Evolutionary conservation across 1,139 yeast species (phyloP).

Genomic region (Yamadazyma triangularis): DNA sequence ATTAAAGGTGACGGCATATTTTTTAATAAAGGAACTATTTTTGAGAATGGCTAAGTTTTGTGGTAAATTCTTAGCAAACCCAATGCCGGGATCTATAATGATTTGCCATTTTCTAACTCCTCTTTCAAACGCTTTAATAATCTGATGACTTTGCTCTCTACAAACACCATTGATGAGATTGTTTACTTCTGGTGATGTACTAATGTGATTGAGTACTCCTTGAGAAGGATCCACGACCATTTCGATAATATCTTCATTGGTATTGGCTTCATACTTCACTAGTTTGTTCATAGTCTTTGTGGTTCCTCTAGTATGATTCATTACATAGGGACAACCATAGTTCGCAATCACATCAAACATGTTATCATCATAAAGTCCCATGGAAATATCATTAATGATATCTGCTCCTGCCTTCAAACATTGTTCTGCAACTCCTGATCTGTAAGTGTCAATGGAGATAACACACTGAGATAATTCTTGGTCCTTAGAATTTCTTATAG

Average conservation of each 20-base stretch:
- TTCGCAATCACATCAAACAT: conserved; percentile 69
- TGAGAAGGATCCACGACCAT: conserved; percentile 26
- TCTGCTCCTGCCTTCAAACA: conserved; percentile 79
- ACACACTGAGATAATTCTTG: conserved; percentile 37
- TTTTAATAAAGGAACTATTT: conserved; percentile 52
- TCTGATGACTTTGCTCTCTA: conserved; percentile 57
- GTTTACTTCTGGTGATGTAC: conserved; percentile 22
- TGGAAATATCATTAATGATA: conserved; percentile 86
- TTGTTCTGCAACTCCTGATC: conserved; percentile 67
- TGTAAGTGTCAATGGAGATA: conserved; percentile 81
- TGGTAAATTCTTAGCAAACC: conserved; percentile 73
- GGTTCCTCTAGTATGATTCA: conserved; percentile 84
- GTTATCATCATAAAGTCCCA: conserved; percentile 63
- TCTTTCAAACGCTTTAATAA: conserved; percentile 49
- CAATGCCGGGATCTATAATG: conserved; percentile 90
- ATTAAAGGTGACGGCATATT: conserved; percentile 35
- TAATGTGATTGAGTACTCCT: conserved; percentile 19
- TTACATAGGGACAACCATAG: conserved; percentile 69
- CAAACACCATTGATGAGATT: conserved; percentile 48
- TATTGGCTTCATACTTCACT: conserved; percentile 49
- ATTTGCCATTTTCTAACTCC: conserved; percentile 90
- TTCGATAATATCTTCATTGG: conserved; percentile 37
- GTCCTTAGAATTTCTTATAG: conserved; percentile 42
- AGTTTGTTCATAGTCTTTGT: conserved; percentile 67
- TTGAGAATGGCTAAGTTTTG: conserved; percentile 70